Base-by-base conservation (phyloP, 148 eudicot species). In the Amaranthus cruentus region DNA sequence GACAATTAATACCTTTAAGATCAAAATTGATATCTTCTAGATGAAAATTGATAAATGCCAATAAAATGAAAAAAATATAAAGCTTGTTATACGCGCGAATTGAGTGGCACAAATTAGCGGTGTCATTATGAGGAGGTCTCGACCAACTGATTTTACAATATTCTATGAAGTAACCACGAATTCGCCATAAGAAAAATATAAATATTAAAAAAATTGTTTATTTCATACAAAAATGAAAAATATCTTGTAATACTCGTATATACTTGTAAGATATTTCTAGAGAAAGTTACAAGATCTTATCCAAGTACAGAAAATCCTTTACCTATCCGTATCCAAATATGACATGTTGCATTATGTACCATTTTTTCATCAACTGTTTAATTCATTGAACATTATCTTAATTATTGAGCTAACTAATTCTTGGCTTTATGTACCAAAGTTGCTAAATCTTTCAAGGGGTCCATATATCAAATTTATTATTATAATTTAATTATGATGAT, bases 401-500 rank as follows among this genome's bases (percentile, higher is more conserved):
- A 60, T 72, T 5, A 21, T 47, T 1, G 65, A 18, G 66, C 54
- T 47, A 18, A 47, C 42, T 57, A 10, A 6, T 9, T 18, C 69
- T 12, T 9, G 10, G 43, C 7, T 3, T 48, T 50, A 18, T 18
- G 18, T 18, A 18, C 18, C 18, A 18, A 59, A 14, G 66, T 10
- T 60, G 57, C 15, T 61, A 50, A 28, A 73, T 62, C 59, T 9
- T 73, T 53, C 60, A 73, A 13, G 68, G 69, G 66, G 68, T 59
- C 56, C 49, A 55, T 9, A 50, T 49, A 49, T 67, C 70, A 50
- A 47, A n/a, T 4, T 12, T 44, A 13, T 43, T 12, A 11, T 5
- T 58, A 4, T 58, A 6, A 5, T 58, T 13, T 3, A n/a, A 2
- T 2, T 13, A 57, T 59, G 6, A 59, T 59, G 28, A 18, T 18